Evolutionary conservation across 495 filamentous ascomycete genomes (phyloP), one percentile per base, ranked within the genome.

Genomic region (Glonium stellatum): DNA sequence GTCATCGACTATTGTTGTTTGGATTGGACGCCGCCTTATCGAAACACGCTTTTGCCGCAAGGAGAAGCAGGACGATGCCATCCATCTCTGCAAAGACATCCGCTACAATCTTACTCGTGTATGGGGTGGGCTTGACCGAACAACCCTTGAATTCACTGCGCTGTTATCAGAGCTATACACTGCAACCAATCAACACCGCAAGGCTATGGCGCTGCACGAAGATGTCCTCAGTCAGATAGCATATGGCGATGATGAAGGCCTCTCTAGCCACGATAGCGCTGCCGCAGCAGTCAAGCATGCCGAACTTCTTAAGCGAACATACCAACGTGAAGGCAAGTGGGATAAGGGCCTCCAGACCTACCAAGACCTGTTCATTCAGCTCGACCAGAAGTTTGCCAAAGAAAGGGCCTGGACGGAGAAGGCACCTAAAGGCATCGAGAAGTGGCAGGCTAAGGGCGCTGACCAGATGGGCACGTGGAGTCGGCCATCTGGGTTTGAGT

Each of bases 1-100:
- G 19, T 54, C 64, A 5, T 63, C 57, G 0, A 55, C 55, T 10
- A 61, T 69, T 19, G 79, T 86, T 25, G 61, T 69, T 46, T 61
- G 47, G 25, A 44, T 69, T 42, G 67, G 64, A 49, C 61, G 60
- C 57, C 50, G 46, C 46, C 57, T 67, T 21, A 61, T 64, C 47
- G 53, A 60, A 34, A 61, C 61, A 19, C 55, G 55, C 41, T 60
- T 58, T 19, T 42, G 19, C 52, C 56, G 57, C 31, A 52, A 56
- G 46, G 27, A 31, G 27, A 51, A 61, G 13, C 54, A 60, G 51
- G 53, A 54, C 42, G 54, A 60, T 15, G 64, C 64, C 5, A 41
- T 61, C n/a, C 64, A 61, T 47, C 64, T 67, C 15, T 67, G 64
- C 57, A 50, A 63, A 39, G 63, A 67, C 57, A 67, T 67, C 61